Percentiles rank a stretch among this genome's conserved stretches.
These are phyloP conservation scores for Epichloe brachyelytri DNA, from an alignment of 2,329 filamentous ascomycete species.

Conservation along the genomic window DNA sequence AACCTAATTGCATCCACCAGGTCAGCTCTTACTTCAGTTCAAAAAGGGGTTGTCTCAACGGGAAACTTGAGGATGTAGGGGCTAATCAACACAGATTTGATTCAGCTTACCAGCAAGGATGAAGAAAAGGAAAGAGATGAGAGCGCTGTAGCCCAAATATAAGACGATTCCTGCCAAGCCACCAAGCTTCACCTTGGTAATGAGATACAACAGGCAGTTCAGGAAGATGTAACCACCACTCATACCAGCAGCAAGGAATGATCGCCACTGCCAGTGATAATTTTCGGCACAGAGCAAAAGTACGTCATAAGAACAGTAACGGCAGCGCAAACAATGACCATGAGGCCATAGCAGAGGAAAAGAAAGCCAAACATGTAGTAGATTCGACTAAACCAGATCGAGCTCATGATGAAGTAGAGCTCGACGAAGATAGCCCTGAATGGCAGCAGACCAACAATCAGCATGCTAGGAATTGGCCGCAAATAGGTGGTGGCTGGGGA, in stretches of 20 bases:
- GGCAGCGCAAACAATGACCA: conserved; percentile 89
- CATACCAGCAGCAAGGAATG: conserved; percentile 83
- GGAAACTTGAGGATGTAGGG: conserved; percentile 8
- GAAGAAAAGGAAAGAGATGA: conserved; percentile 86
- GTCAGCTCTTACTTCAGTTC: conserved; percentile 30
- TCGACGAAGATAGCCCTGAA: conserved; percentile 97
- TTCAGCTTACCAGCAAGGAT: conserved; percentile 70
- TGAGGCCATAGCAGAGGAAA: conserved; percentile 92
- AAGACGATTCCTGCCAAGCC: conserved; percentile 77
- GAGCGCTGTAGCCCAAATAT: conserved; percentile 82
- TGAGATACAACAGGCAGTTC: conserved; percentile 83
- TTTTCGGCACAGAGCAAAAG: conserved; percentile 93
- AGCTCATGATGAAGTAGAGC: conserved; percentile 98
- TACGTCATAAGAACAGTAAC: conserved; percentile 93
- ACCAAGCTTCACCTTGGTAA: conserved; percentile 74
- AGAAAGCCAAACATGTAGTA: conserved; percentile 99
- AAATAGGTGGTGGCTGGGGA: conserved; percentile 75
- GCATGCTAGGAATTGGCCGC: conserved; percentile 75
- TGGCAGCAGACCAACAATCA: conserved; percentile 82
- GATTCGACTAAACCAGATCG: conserved; percentile 95
- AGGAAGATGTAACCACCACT: conserved; percentile 85
- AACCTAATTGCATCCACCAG: conserved; percentile 40
- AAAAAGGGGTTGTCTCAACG: conserved; percentile 49
- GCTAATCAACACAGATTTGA: background rate
- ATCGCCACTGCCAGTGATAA: conserved; percentile 98